Percentiles rank a stretch among this genome's conserved stretches.
These are phyloP conservation scores for Neodidymelliopsis sp. DNA, from an alignment of 2,329 filamentous ascomycete genomes.

Conservation along the genomic window DNA sequence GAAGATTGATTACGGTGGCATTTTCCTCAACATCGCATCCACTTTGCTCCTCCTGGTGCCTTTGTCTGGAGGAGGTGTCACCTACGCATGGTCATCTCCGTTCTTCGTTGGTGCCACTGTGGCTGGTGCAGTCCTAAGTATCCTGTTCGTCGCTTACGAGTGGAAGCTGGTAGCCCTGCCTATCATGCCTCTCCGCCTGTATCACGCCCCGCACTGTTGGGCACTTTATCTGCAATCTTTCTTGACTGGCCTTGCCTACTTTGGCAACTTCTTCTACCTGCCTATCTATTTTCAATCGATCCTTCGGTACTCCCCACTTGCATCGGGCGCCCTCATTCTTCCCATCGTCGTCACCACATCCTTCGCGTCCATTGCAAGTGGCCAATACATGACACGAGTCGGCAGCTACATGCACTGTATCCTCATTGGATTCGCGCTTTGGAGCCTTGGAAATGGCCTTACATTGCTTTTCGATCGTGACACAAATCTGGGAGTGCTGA, in stretches of 20 bases:
- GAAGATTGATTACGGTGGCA: conserved; percentile 67
- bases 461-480: conserved; percentile 60
- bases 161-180: conserved; percentile 64
- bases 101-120: conserved; percentile 67
- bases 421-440: conserved; percentile 51
- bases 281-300: conserved; percentile 70
- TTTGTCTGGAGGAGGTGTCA: conserved; percentile 66
- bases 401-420: conserved; percentile 32
- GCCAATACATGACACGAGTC: conserved; percentile 27
- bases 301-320: conserved; percentile 53
- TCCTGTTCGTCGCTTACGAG: conserved; percentile 63
- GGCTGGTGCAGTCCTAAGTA: conserved; percentile 55
- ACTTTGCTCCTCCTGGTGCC: conserved; percentile 70
- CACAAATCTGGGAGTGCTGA: conserved; percentile 54
- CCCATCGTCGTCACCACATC: conserved; percentile 47
- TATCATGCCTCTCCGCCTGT: conserved; percentile 66
- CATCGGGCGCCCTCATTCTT: conserved; percentile 60
- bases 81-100: conserved; percentile 63
- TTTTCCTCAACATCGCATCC: conserved; percentile 62
- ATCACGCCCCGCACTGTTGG: conserved; percentile 61
- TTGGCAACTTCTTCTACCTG: conserved; percentile 66
- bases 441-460: conserved; percentile 63
- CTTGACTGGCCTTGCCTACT: conserved; percentile 66
- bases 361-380: conserved; percentile 26
- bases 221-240: conserved; percentile 66